Evolutionary conservation across 2,329 filamentous ascomycete species (phyloP).

Genomic region (Botrytis aclada): DNA sequence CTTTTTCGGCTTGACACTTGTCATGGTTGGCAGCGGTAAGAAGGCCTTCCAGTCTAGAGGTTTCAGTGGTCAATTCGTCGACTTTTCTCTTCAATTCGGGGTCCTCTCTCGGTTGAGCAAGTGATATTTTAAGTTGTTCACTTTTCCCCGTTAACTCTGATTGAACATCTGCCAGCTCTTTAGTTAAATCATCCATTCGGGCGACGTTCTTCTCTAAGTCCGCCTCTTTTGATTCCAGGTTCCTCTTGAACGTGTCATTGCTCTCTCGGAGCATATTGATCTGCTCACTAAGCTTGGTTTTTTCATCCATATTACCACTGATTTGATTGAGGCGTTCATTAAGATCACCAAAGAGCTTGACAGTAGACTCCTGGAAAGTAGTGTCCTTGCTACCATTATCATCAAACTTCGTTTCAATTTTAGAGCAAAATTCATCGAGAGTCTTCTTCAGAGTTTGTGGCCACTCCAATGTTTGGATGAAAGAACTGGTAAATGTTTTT

Average conservation of each 20-base stretch:
- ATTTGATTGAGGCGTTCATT: slow-evolving; percentile 28
- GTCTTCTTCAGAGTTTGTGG: slow-evolving; percentile 25
- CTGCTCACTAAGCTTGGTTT: slow-evolving; percentile 24
- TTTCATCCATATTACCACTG: slow-evolving; percentile 23
- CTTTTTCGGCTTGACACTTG: slow-evolving; percentile 25
- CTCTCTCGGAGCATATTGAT: slow-evolving; percentile 28
- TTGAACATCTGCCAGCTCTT: slow-evolving; percentile 24
- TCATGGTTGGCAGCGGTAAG: slow-evolving; percentile 38
- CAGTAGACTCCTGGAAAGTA: slow-evolving; percentile 22
- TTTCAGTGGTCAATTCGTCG: slow-evolving; percentile 30
- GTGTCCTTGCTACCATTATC: slow-evolving; percentile 13
- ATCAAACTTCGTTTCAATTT: slow-evolving; percentile 25
- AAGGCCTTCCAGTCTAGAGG: slow-evolving; percentile 30
- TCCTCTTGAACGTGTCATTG: slow-evolving; percentile 25
- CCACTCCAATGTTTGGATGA: slow-evolving; percentile 21
- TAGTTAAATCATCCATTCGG: slow-evolving; percentile 24
- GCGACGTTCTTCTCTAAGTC: slow-evolving; percentile 22
- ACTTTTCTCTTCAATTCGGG: slow-evolving; percentile 24
- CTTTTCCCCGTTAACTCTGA: slow-evolving; percentile 26
- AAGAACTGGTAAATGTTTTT: slow-evolving; percentile 22
- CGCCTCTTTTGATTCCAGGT: slow-evolving; percentile 20
- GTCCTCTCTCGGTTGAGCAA: slow-evolving; percentile 28
- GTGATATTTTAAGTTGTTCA: slow-evolving; percentile 26
- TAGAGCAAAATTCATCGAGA: slow-evolving; percentile 30
- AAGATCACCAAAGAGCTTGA: slow-evolving; percentile 26